Conservation (phyloP, 768 basidiomycete species). For the Lyophyllum decastes region DNA sequence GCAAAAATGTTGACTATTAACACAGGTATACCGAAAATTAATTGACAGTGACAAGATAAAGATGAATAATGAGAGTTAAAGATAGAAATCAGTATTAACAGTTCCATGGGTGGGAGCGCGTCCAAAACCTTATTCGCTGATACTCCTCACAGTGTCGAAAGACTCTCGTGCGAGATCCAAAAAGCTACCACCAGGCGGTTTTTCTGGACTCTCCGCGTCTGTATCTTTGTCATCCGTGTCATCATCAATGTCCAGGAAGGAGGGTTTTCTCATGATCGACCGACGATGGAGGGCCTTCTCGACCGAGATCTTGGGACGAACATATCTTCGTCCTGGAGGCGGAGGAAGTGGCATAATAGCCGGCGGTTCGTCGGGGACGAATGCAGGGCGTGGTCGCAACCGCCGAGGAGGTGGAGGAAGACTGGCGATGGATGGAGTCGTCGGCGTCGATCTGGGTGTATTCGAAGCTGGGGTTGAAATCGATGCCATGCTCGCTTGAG, state of each 20-base stretch:
- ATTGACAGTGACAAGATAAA: conserved; percentile 16
- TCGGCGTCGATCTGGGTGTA: conserved; percentile 18
- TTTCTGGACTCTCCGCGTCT: conserved; percentile 22
- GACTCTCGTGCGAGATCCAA: conserved; percentile 53
- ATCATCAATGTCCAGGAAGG: conserved; percentile 71
- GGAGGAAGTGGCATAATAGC: conserved; percentile 32
- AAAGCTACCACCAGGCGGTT: conserved; percentile 41
- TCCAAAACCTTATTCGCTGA: conserved; percentile 16
- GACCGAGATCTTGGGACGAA: conserved; percentile 32
- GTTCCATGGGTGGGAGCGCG: conserved; percentile 4
- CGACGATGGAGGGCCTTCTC: conserved; percentile 46
- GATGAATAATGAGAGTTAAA: conserved; percentile 8
- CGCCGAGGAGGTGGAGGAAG: conserved; percentile 61
- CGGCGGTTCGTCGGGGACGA: conserved; percentile 14
- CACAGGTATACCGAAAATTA: conserved; percentile 17
- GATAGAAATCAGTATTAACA: conserved; percentile 6
- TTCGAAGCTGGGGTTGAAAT: conserved; percentile 20
- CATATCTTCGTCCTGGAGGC: conserved; percentile 25
- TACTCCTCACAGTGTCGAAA: conserved; percentile 47
- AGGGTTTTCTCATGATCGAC: conserved; percentile 66
- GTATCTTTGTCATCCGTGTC: conserved; percentile 38
- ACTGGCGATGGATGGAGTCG: conserved; percentile 32
- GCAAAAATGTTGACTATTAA: conserved; percentile 4
- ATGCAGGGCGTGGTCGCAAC: conserved; percentile 26
- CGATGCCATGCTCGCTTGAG: conserved; percentile 27